Conservation (phyloP, 148 eudicot genomes). For the Fagopyrum esculentum region DNA sequence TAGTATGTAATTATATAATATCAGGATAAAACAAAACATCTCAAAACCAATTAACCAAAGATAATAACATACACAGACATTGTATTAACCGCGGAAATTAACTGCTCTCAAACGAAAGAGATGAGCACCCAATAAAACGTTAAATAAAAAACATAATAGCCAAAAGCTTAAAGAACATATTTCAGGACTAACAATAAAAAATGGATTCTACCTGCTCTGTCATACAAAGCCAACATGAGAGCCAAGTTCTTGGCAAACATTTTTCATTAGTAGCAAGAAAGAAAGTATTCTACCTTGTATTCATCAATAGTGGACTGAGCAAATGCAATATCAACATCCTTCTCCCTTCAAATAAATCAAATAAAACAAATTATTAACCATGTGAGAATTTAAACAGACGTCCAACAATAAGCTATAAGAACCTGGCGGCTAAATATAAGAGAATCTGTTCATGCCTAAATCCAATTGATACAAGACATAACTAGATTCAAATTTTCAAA, state of each 20-base stretch:
- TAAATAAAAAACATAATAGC: no score
- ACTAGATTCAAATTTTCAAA: background rate
- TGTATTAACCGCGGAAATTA: background rate
- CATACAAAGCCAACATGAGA: background rate
- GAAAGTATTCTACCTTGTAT: slow-evolving; percentile 47
- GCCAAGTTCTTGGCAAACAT: slow-evolving; percentile 2
- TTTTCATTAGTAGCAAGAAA: background rate
- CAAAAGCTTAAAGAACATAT: no score
- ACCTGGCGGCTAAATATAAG: background rate
- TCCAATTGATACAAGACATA: background rate
- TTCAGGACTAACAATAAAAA: no score
- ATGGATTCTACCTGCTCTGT: no score
- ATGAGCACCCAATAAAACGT: background rate
- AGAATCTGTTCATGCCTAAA: background rate
- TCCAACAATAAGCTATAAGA: background rate
- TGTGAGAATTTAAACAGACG: background rate
- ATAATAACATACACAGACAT: background rate
- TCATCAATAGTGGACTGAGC: slow-evolving; percentile 87
- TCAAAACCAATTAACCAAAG: no score
- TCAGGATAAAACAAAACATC: background rate
- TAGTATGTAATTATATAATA: background rate
- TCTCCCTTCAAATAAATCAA: slow-evolving; percentile 55
- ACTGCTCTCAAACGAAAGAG: background rate
- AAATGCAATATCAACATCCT: slow-evolving; percentile 70
- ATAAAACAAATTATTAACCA: slow-evolving; percentile 10